These are phyloP conservation scores for Lecanicillium sp. DNA, from an alignment of 2,329 filamentous ascomycete species.

Conservation along the genomic window DNA sequence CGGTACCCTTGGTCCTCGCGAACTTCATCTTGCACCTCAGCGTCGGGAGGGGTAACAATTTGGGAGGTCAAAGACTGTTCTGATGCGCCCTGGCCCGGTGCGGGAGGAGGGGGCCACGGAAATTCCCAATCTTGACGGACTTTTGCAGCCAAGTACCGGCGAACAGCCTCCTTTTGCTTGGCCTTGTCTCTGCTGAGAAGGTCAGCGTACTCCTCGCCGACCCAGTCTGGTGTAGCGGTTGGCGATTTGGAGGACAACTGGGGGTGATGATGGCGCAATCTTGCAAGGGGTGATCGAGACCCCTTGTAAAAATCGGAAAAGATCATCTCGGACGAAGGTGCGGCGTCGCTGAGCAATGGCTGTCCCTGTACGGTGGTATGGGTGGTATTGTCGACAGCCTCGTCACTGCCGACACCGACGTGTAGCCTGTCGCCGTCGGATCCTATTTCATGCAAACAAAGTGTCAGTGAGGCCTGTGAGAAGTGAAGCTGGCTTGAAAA, in stretches of 20 bases:
- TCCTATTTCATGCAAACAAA: too few species aligned
- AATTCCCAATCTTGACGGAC: constrained; percentile 55
- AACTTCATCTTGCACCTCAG: neutral
- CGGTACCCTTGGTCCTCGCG: constrained; percentile 4
- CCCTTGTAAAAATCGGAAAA: constrained; percentile 53
- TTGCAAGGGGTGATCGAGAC: constrained; percentile 43
- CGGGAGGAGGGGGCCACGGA: constrained; percentile 37
- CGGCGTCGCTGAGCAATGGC: too few species aligned
- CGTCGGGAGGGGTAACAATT: neutral
- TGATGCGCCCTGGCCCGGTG: neutral
- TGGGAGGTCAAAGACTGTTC: neutral
- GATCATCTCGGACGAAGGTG: constrained; percentile 32
- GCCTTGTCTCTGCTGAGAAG: constrained; percentile 52
- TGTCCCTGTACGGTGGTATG: too few species aligned
- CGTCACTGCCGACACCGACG: too few species aligned
- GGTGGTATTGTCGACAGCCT: too few species aligned
- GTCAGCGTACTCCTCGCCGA: constrained; percentile 49
- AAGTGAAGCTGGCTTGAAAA: too few species aligned
- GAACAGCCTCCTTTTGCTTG: constrained; percentile 56
- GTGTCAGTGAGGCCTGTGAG: too few species aligned
- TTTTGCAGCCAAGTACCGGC: constrained; percentile 42
- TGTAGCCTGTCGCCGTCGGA: too few species aligned
- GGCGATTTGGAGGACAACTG: constrained; percentile 21
- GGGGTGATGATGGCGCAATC: constrained; percentile 34
- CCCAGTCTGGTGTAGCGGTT: constrained; percentile 23